A percentile compares a stretch with the other conserved stretches of the same genome.
Conservation (phyloP, 352 stramenopile genomes). For the Albugo candida region DNA sequence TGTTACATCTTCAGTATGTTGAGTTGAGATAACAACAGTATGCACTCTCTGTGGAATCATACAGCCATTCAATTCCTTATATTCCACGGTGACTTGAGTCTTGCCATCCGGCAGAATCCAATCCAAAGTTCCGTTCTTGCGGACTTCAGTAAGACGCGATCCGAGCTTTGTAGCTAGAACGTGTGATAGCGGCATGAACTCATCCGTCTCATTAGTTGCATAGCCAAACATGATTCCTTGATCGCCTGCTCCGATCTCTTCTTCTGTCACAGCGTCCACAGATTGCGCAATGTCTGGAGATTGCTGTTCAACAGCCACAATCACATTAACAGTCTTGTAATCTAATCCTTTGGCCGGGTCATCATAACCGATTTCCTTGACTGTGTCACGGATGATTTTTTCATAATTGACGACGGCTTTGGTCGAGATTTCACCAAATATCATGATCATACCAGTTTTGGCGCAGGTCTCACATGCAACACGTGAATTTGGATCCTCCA, state of each 20-base stretch:
- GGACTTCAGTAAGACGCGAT: constrained; percentile 93
- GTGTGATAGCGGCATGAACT: constrained; percentile 97
- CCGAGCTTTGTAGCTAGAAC: constrained; percentile 93
- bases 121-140: constrained; percentile 96
- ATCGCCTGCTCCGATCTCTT: constrained; percentile 96
- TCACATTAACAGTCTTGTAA: constrained; percentile 99
- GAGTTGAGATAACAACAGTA: constrained; percentile 98
- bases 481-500: constrained; percentile 94
- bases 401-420: constrained; percentile 99
- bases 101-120: constrained; percentile 99
- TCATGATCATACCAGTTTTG: constrained; percentile 99
- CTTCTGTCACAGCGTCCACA: constrained; percentile 91
- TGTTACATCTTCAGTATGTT: constrained; percentile 96
- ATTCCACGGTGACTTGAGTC: constrained; percentile 97
- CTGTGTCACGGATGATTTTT: constrained; percentile 95
- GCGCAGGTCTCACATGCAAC: constrained; percentile 97
- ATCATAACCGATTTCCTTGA: constrained; percentile 99
- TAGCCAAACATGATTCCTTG: constrained; percentile 91
- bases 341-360: constrained; percentile 97
- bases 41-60: constrained; percentile 94
- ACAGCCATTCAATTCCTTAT: constrained; percentile 89
- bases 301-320: constrained; percentile 99
- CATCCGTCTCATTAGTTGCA: constrained; percentile 93
- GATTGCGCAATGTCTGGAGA: constrained; percentile 97
- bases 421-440: constrained; percentile 99